These are phyloP conservation scores for Dendryphion nanum DNA, from an alignment of 2,329 filamentous ascomycete genomes.

Conservation along the genomic window DNA sequence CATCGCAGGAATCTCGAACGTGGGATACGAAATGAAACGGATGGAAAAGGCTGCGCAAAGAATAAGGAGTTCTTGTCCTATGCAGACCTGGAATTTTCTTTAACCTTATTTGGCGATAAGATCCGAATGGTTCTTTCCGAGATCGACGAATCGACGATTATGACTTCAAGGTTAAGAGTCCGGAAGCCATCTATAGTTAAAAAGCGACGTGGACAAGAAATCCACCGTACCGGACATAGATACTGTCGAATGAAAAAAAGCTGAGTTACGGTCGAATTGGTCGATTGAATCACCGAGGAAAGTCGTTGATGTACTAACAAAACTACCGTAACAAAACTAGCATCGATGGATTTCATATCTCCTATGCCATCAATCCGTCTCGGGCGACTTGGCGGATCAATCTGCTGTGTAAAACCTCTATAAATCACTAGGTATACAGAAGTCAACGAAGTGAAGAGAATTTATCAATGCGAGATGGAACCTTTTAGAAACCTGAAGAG, in stretches of 20 bases:
- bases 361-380: constrained; percentile 19
- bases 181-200: not conserved
- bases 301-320: constrained; percentile 66
- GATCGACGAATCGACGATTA: constrained; percentile 61
- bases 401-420: too few species aligned
- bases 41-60: constrained; percentile 63
- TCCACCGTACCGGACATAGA: constrained; percentile 13
- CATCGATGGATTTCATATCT: constrained; percentile 71
- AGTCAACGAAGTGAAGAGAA: too few species aligned
- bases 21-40: constrained; percentile 62
- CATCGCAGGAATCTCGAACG: constrained; percentile 61
- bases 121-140: constrained; percentile 61
- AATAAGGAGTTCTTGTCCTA: constrained; percentile 58
- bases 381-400: too few species aligned
- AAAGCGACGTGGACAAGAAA: constrained; percentile 14
- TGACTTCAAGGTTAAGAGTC: constrained; percentile 35
- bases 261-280: constrained; percentile 63
- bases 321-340: constrained; percentile 64
- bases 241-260: constrained; percentile 62
- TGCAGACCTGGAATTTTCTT: constrained; percentile 61
- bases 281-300: constrained; percentile 61
- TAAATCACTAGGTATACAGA: too few species aligned
- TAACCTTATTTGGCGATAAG: constrained; percentile 70
- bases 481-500: too few species aligned
- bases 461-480: too few species aligned